Conservation (phyloP, 306 rosid genomes). For the Sophora flavescens region DNA sequence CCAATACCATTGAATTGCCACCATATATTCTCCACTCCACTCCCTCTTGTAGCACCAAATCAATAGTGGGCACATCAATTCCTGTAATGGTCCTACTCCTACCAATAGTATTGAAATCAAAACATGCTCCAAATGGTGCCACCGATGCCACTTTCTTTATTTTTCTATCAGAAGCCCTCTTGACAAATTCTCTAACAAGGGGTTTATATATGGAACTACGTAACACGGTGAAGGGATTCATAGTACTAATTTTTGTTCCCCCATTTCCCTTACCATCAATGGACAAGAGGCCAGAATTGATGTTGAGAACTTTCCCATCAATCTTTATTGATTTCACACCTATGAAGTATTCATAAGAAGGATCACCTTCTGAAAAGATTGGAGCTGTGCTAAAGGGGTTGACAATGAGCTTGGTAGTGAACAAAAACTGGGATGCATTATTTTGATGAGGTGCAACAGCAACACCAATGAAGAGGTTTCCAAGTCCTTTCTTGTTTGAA, state of each 20-base stretch:
- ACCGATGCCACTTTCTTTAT: slow-evolving; percentile 38
- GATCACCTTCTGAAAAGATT: slow-evolving; percentile 6
- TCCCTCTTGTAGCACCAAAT: slow-evolving; percentile 27
- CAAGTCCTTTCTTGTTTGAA: slow-evolving; percentile 40
- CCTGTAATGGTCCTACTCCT: slow-evolving; percentile 11
- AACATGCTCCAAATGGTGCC: slow-evolving; percentile 49
- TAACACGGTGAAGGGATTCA: slow-evolving; percentile 19
- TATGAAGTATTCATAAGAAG: slow-evolving; percentile 50
- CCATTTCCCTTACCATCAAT: slow-evolving; percentile 44
- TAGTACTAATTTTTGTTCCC: slow-evolving; percentile 51
- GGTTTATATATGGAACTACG: slow-evolving; percentile 43
- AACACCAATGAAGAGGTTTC: slow-evolving; percentile 46
- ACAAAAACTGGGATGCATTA: background rate
- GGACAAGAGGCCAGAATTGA: slow-evolving; percentile 40
- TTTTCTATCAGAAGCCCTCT: slow-evolving; percentile 44
- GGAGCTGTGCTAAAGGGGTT: slow-evolving; percentile 48
- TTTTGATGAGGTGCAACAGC: background rate
- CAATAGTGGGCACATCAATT: slow-evolving; percentile 46
- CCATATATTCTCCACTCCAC: slow-evolving; percentile 45
- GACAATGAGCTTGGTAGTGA: slow-evolving; percentile 36
- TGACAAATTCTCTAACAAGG: slow-evolving; percentile 45
- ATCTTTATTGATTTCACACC: slow-evolving; percentile 44
- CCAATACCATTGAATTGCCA: slow-evolving; percentile 49
- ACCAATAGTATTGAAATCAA: slow-evolving; percentile 32
- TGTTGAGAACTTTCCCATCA: slow-evolving; percentile 33